phyloP scores from a whole-genome alignment of 805 yeast genomes.

The Saccharomyces paradoxus region DNA sequence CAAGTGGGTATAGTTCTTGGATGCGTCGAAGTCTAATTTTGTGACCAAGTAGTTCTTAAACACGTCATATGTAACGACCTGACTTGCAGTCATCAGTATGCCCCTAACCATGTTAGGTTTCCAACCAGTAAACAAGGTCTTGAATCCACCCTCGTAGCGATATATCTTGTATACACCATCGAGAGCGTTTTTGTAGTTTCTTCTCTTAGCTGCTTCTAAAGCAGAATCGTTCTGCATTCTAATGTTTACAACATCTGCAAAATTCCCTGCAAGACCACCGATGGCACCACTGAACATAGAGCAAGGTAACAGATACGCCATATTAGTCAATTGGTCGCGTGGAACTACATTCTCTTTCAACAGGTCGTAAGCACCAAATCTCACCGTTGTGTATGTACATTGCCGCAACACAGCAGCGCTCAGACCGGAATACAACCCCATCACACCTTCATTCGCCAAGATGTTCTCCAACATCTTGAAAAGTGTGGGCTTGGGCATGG shows the following conservation, averaged over 20 bases:
- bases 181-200: constrained; percentile 69
- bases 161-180: constrained; percentile 62
- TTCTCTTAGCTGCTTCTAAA: constrained; percentile 51
- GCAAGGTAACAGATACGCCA: constrained; percentile 56
- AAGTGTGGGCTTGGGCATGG: constrained; percentile 55
- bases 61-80: constrained; percentile 79
- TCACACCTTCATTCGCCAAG: constrained; percentile 44
- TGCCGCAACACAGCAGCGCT: constrained; percentile 78
- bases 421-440: constrained; percentile 71
- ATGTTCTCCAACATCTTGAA: constrained; percentile 39
- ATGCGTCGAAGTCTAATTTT: constrained; percentile 43
- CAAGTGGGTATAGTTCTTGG: constrained; percentile 64
- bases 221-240: constrained; percentile 87
- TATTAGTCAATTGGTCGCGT: constrained; percentile 41
- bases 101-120: constrained; percentile 76
- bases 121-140: constrained; percentile 61
- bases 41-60: constrained; percentile 55
- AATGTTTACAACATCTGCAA: constrained; percentile 79
- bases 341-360: constrained; percentile 51
- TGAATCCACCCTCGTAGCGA: constrained; percentile 54
- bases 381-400: constrained; percentile 77
- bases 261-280: constrained; percentile 84
- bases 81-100: constrained; percentile 82
- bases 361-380: constrained; percentile 80
- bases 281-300: constrained; percentile 81